A percentile compares a stretch with the other conserved stretches of the same genome.
These are phyloP conservation scores for Neodidymelliopsis sp. DNA, from an alignment of 2,329 filamentous ascomycete species.

Conservation along the genomic window DNA sequence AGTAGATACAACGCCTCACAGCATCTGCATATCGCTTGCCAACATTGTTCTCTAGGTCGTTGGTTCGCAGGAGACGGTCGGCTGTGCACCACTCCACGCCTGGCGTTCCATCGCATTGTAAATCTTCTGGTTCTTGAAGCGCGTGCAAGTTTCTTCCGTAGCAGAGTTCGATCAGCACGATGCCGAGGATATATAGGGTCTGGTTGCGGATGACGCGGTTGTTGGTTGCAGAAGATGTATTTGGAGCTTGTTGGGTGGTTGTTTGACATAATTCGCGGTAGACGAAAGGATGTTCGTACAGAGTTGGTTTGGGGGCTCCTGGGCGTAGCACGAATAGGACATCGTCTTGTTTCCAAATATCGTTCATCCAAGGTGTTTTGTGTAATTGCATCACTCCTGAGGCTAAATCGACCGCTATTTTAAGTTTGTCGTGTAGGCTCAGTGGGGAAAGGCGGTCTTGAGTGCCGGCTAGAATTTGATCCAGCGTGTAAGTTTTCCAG, in stretches of 20 bases:
- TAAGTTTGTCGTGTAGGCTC: conserved; percentile 23
- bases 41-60: neutral
- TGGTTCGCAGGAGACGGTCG: conserved; percentile 12
- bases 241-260: neutral
- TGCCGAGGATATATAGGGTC: conserved; percentile 42
- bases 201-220: conserved; percentile 34
- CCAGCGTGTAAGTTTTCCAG: conserved; percentile 23
- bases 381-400: conserved; percentile 32
- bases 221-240: neutral
- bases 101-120: conserved; percentile 21
- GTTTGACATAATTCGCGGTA: conserved; percentile 7
- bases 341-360: conserved; percentile 26
- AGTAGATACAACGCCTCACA: conserved; percentile 24
- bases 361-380: conserved; percentile 32
- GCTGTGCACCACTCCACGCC: conserved; percentile 21
- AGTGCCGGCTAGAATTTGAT: conserved; percentile 12
- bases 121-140: conserved; percentile 20
- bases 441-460: conserved; percentile 12
- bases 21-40: conserved; percentile 23
- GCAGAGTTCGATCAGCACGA: conserved; percentile 47
- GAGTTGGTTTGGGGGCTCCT: conserved; percentile 9
- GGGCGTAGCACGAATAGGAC: conserved; percentile 29
- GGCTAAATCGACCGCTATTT: conserved; percentile 26
- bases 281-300: conserved; percentile 31
- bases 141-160: conserved; percentile 35